These are phyloP conservation scores for Cytospora piceae DNA, from an alignment of 2,329 filamentous ascomycete genomes.

Conservation along the genomic window DNA sequence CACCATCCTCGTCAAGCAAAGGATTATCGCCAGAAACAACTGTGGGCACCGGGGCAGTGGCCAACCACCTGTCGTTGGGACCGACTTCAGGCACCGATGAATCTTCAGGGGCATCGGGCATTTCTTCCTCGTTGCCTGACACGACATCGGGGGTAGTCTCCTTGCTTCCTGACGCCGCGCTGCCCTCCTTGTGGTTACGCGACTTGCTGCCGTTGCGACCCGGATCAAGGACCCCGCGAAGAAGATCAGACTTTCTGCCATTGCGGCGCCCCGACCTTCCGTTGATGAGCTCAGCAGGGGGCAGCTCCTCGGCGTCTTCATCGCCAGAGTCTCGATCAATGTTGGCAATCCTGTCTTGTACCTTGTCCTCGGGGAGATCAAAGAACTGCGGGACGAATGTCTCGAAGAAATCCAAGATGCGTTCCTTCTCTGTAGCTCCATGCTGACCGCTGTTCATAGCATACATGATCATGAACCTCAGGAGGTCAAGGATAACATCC, in stretches of 20 bases:
- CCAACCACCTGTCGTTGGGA: constrained; percentile 68
- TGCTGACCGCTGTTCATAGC: constrained; percentile 71
- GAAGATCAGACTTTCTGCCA: constrained; percentile 78
- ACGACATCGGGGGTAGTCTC: constrained; percentile 84
- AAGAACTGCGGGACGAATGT: constrained; percentile 78
- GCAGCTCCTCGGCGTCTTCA: constrained; percentile 75
- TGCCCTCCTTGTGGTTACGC: constrained; percentile 77
- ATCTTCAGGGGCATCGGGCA: constrained; percentile 64
- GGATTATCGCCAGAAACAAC: constrained; percentile 59
- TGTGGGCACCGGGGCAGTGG: constrained; percentile 59
- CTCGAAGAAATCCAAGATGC: constrained; percentile 76
- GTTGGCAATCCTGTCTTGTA: constrained; percentile 68
- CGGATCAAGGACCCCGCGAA: constrained; percentile 83
- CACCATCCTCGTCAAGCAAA: constrained; percentile 61
- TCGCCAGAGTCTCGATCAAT: constrained; percentile 72
- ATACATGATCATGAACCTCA: constrained; percentile 66
- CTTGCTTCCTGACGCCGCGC: constrained; percentile 76
- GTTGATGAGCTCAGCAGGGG: constrained; percentile 72
- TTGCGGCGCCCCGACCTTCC: constrained; percentile 67
- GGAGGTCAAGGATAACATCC: constrained; percentile 65
- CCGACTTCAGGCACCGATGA: constrained; percentile 60
- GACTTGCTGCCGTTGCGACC: constrained; percentile 71
- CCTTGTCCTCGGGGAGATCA: constrained; percentile 70
- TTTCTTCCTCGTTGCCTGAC: constrained; percentile 79
- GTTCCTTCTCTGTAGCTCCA: constrained; percentile 72